Evolutionary conservation across 1,284 basidiomycete genomes (phyloP), one percentile per base, ranked within the genome.

Genomic region (Ustilago curta): DNA sequence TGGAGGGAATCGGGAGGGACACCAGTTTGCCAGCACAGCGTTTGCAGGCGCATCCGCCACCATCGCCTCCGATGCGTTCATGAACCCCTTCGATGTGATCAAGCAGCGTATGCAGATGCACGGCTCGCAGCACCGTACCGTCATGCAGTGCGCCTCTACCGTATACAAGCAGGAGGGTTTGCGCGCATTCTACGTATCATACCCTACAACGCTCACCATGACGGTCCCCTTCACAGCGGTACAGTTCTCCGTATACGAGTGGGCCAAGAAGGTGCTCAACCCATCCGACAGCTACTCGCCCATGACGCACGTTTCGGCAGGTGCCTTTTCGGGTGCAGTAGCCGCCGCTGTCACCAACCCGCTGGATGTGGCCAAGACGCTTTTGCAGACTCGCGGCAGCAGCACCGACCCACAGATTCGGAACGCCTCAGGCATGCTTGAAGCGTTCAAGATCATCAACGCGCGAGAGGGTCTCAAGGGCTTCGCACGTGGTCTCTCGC

Each of bases 71-170:
- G 97, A 99, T 87, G 96, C 96, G 8, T 88, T 99, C 66, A 99
- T 99, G 97, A 99, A 99, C 86, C 97, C 97, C 4, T 99, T 99
- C 84, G 97, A 99, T 87, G 96, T 99, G 76, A 94, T 99, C 87
- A 99, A 99, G 87, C 96, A 99, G 88, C 91, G 96, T 56, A 98
- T 99, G 97, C 96, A 99, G 87, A 89, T 99, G 64, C 93, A 94
- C 86, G 90, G 93, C 83, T 98, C 95, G 11, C 88, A 91, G 80
- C 94, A 94, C 86, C 91, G 91, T 59, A 93, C 92, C 43, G 93
- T 97, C 40, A 84, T 91, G 76, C 89, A 90, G 27, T 95, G 94
- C 81, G 93, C 95, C 61, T 88, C 88, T 14, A 90, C 90, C 16
- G 91, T 99, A 52, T 95, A 95, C 87, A 89, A 87, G 58, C 90